Base-by-base conservation (phyloP, 2,329 filamentous ascomycete genomes). In the Ceratocystis papillata region DNA sequence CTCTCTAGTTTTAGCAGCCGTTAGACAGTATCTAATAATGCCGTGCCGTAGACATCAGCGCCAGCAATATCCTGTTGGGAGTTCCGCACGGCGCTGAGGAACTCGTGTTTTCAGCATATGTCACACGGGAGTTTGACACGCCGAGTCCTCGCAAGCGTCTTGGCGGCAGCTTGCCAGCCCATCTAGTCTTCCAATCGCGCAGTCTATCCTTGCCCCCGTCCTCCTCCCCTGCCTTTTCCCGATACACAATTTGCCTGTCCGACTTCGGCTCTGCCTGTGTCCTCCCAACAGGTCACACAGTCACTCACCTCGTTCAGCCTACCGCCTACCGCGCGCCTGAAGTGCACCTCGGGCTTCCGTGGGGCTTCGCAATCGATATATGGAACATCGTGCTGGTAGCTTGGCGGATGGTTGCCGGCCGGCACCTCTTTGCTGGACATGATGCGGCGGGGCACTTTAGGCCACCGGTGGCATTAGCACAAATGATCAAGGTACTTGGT, bases 301-400 rank as follows among this genome's bases (percentile, higher is more conserved):
- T 63, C 20, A 12, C 15, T n/a, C 41, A 63, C 44, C 69, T 67
- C 3, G 72, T 71, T 5, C 74, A 74, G 72, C 73, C 73, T 5
- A 4, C 70, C 6, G 71, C 68, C 1, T 74, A 74, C 63, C 72
- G 73, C n/a, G 72, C 75, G 25, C 75, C 75, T 0, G 76, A 77
- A 66, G 72, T 77, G 5, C 73, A 76, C 68, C 71, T 76, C 17
- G 70, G 71, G 28, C 75, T 76, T 71, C 65, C 69, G 0, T 77
- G 75, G 74, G 71, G 72, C 8, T 68, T 70, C 46, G 48, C 69
- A 15, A 72, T 76, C 20, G 75, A 77, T 69, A 69, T 73, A 20
- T 77, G 75, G 76, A 75, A 72, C 41, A 66, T 72, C 1, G 75
- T 72, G 45, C 69, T 76, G 12, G 61, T 76, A 69, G 75, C 76